Evolutionary conservation across 2,329 filamentous ascomycete species (phyloP), one percentile per base, ranked within the genome.

Genomic region (Madurella fahalii): DNA sequence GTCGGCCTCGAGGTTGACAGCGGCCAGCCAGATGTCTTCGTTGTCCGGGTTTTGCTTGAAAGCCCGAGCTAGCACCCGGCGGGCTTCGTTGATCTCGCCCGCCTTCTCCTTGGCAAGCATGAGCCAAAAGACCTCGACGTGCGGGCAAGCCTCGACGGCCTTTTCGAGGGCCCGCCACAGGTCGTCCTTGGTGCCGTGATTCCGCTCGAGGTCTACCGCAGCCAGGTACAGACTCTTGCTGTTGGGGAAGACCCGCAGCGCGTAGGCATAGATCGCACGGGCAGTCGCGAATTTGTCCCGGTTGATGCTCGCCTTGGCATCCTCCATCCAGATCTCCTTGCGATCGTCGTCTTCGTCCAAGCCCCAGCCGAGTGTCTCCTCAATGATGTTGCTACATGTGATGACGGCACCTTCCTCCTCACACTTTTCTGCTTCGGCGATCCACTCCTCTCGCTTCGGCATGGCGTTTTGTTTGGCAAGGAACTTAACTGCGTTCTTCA

Each of bases 391-490:
- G 58, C 86, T 86, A 67, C 92, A 96, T 0, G 94, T 97, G 41
- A 92, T 76, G 11, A 89, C 77, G 15, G 92, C 91, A 7, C 90
- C 92, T 69, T 97, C 94, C 54, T 90, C 87, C 71, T 99, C 94
- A 67, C 93, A 97, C 60, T 89, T 89, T 70, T 99, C 94, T 0
- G 94, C 95, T 70, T 97, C 91, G 5, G 83, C 80, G 50, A 99
- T 95, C 94, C 94, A 99, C 63, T 96, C 92, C 69, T 99, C 94
- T 40, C 95, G 86, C 71, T 95, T 95, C 40, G 94, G 83, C 95
- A 99, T 99, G 11, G 94, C 93, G 30, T 89, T 92, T 66, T 95
- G 91, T 65, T 91, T 90, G 39, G 86, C 90, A 32, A 99, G 78
- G 17, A 91, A 85, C 66, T 95, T 90, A 32, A 96, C 84, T 43